These are phyloP conservation scores for Mollisia scopiformis DNA, from an alignment of 2,329 filamentous ascomycete genomes.

Conservation along the genomic window DNA sequence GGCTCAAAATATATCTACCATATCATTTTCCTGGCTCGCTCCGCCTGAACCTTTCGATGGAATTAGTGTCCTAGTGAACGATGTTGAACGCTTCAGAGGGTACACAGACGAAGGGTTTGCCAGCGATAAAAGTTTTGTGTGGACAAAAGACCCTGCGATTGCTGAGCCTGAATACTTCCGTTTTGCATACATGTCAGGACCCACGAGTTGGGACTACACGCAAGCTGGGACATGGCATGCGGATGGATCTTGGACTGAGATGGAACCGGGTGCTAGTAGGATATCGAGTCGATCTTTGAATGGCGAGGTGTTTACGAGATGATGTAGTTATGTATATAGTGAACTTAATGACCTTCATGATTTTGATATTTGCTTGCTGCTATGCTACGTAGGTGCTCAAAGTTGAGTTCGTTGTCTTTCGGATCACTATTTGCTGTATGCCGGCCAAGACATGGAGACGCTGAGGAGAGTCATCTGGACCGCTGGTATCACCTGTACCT, in stretches of 20 bases:
- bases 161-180: constrained; percentile 72
- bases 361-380: not conserved
- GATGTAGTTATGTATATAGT: not conserved
- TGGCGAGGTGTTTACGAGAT: constrained; percentile 21
- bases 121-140: constrained; percentile 57
- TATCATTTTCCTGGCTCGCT: constrained; percentile 39
- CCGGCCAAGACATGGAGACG: too few relatives aligned
- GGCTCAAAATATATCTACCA: constrained; percentile 49
- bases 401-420: too few relatives aligned
- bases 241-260: constrained; percentile 66
- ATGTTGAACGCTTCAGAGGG: constrained; percentile 78
- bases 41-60: constrained; percentile 66
- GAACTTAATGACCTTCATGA: not conserved
- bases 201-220: constrained; percentile 69
- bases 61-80: constrained; percentile 80
- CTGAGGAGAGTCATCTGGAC: too few relatives aligned
- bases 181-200: constrained; percentile 74
- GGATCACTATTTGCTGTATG: too few relatives aligned
- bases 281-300: constrained; percentile 30
- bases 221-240: constrained; percentile 72
- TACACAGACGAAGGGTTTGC: constrained; percentile 60
- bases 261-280: constrained; percentile 45
- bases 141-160: constrained; percentile 53
- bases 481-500: too few relatives aligned
- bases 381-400: too few relatives aligned